Base-by-base conservation (phyloP, 116 monocot species). In the Posidonia oceanica region DNA sequence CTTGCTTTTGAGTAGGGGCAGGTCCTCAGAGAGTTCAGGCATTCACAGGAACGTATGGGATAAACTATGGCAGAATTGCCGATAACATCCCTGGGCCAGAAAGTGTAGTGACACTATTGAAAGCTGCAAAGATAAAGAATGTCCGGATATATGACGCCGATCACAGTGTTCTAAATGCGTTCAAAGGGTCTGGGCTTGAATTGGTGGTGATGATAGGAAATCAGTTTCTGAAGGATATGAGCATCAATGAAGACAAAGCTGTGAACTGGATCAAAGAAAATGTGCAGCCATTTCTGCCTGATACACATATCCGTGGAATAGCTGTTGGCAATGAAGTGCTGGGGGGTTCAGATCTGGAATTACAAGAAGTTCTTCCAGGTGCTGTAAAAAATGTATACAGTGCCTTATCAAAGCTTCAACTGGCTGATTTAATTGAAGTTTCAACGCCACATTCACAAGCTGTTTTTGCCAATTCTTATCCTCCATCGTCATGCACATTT, bases 61-160 rank as follows among this genome's bases (percentile, higher is more conserved):
- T 85, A 71, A 85, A 85, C 55, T 85, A 85, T 60, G 85, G 85
- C 13, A 73, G 85, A 63, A 57, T 85, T 71, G 85, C 85, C 12
- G 74, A 85, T 54, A 85, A 85, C 53, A 75, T 85, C 51, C 82
- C 85, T 63, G 48, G 76, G n/a, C 85, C 85, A 5, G 85, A 82
- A 61, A 79, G 73, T 21, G 79, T 71, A 12, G 85, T 82, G 2
- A 67, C 73, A 12, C 85, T 85, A 52, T 23, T 85, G 61, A 82
- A 79, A 71, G 74, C 74, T 17, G 69, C 82, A 58, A 85, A 76
- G 67, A 82, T 85, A 67, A 85, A 79, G 76, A 85, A 82, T 55
- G 82, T 82, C 13, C 79, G 76, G 18, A 85, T 85, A 36, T 85
- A 74, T 51, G 85, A 85, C 65, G 73, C 82, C 2, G 79, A 85